Evolutionary conservation across 192 early-diverging fungal genomes (phyloP).

Genomic region (Gigaspora rosea): DNA sequence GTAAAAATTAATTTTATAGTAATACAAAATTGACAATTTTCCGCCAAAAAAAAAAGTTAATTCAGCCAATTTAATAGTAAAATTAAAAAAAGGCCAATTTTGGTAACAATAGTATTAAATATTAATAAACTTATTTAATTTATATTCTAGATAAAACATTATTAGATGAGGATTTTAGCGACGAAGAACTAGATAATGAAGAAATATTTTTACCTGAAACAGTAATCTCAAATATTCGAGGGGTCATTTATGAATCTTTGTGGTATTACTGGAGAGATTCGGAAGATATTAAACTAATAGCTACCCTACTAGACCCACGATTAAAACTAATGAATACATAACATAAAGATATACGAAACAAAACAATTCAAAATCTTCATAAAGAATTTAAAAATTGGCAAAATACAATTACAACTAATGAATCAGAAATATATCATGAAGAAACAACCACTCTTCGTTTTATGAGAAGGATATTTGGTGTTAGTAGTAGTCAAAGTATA

Average conservation of each 20-base stretch:
- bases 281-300: neutral
- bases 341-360: neutral
- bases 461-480: no score
- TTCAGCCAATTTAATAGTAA: neutral
- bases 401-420: neutral
- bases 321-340: conserved; percentile 8
- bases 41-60: no score
- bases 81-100: neutral
- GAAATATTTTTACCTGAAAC: neutral
- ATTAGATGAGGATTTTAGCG: no score
- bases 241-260: neutral
- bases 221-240: conserved; percentile 4
- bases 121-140: no score
- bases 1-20: no score
- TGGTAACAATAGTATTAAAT: neutral
- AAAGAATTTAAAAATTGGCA: conserved; percentile 6
- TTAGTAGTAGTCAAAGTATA: no score
- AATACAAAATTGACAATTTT: no score
- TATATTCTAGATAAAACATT: no score
- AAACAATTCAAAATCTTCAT: neutral
- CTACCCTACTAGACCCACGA: neutral
- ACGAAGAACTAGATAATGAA: no score
- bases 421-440: neutral
- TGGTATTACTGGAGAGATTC: neutral
- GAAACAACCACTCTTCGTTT: neutral